Evolutionary conservation across 495 filamentous ascomycete species (phyloP).

Genomic region (Cudoniella acicularis): DNA sequence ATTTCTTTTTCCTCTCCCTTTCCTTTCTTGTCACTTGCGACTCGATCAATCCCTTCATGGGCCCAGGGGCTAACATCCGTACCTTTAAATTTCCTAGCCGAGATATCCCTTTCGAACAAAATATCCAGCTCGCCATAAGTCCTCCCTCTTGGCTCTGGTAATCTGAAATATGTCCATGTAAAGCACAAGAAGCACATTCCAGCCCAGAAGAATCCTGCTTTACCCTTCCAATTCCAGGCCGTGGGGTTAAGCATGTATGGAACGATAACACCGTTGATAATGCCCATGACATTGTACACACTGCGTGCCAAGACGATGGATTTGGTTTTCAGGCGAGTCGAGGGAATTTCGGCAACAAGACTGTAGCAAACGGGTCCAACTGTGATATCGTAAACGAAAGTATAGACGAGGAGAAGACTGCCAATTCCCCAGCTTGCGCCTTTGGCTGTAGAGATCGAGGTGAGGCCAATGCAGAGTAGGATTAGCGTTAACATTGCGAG

Average conservation of each 20-base stretch:
- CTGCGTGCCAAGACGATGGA: constrained; percentile 55
- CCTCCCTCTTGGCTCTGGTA: constrained; percentile 66
- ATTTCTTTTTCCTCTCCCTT: not conserved
- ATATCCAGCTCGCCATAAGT: constrained; percentile 71
- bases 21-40: constrained; percentile 11
- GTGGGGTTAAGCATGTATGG: constrained; percentile 46
- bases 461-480: constrained; percentile 19
- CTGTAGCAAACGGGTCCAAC: constrained; percentile 59
- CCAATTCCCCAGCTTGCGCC: constrained; percentile 41
- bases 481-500: constrained; percentile 14
- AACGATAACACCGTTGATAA: constrained; percentile 44
- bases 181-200: constrained; percentile 44
- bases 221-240: constrained; percentile 53
- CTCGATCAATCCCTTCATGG: constrained; percentile 32
- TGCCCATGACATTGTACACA: constrained; percentile 48
- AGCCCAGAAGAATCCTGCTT: constrained; percentile 54
- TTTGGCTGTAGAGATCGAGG: constrained; percentile 13
- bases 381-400: constrained; percentile 53
- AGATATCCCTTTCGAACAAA: constrained; percentile 59
- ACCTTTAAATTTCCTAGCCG: constrained; percentile 61
- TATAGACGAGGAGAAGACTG: constrained; percentile 50
- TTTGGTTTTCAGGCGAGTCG: constrained; percentile 50
- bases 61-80: constrained; percentile 63
- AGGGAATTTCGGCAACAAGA: constrained; percentile 56
- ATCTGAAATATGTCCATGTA: constrained; percentile 50